Conservation (phyloP, 352 stramenopile genomes). For the Phytophthora colocasiae region DNA sequence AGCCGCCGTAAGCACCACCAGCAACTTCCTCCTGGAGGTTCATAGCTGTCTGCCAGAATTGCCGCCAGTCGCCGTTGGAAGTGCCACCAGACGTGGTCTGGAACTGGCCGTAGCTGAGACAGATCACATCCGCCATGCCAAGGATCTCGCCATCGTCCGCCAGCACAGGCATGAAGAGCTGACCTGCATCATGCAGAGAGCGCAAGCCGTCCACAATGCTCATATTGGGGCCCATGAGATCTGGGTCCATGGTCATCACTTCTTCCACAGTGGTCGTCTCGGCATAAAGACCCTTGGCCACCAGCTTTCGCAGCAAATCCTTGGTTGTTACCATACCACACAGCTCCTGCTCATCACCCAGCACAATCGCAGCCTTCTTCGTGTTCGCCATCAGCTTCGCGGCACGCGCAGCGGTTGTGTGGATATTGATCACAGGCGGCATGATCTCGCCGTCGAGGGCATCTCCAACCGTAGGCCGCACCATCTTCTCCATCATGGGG, state of each 20-base stretch:
- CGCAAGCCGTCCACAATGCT: constrained; percentile 88
- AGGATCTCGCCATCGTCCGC: constrained; percentile 81
- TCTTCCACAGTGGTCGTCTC: constrained; percentile 82
- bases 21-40: constrained; percentile 85
- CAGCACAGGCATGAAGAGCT: constrained; percentile 88
- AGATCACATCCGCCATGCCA: constrained; percentile 90
- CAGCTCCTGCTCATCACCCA: constrained; percentile 70
- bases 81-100: constrained; percentile 75
- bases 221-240: constrained; percentile 75
- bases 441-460: constrained; percentile 84
- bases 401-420: constrained; percentile 72
- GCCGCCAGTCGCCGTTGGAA: constrained; percentile 82
- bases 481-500: constrained; percentile 92
- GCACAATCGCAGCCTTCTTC: constrained; percentile 87
- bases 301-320: constrained; percentile 86
- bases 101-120: constrained; percentile 89
- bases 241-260: constrained; percentile 87
- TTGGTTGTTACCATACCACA: constrained; percentile 89
- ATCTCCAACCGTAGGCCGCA: constrained; percentile 81
- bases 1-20: constrained; percentile 69
- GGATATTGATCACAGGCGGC: constrained; percentile 77
- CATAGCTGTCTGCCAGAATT: constrained; percentile 91
- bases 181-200: constrained; percentile 84
- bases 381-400: constrained; percentile 88
- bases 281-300: constrained; percentile 81